Base-by-base conservation (phyloP, 2,329 filamentous ascomycete genomes). In the Apiospora hydei region DNA sequence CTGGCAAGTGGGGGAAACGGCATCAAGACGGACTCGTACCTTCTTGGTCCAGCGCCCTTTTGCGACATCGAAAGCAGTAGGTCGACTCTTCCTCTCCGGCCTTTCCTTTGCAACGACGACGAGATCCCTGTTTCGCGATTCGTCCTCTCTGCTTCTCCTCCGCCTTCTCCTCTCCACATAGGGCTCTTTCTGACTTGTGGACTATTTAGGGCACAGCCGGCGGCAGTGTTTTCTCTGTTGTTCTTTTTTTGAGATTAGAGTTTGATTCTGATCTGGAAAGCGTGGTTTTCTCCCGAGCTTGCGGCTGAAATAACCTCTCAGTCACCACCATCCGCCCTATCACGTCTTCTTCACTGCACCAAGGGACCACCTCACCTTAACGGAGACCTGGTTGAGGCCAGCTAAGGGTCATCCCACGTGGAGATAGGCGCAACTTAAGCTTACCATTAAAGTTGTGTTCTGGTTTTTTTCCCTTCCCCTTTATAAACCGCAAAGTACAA, bases 401-500 rank as follows among this genome's bases (percentile, higher is more conserved):
- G n/a, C 6, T n/a, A 14, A 38, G 53, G 53, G 30, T 61, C 30
- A 38, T 38, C 18, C 18, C 30, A 38, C 53, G 53, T 38, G 53
- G 53, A 61, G 53, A 11, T 61, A 38, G n/a, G 38, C 18, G 57
- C 57, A 41, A n/a, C 57, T n/a, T 41, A 64, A 41, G 30, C 21
- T 64, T 64, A 64, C 30, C 57, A n/a, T 13, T 13, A 64, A n/a
- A 13, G 7, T 41, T 61, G 34, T 64, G 57, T 11, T 18, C 57
- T 41, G 53, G 53, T 18, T 41, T 64, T 41, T 41, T n/a, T 21
- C 26, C n/a, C n/a, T n/a, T n/a, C n/a, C 16, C 16, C 8, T 38
- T n/a, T 24, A 57, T 57, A 41, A n/a, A 64, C 57, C 57, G 13
- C 34, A n/a, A 30, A n/a, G 30, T 41, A 64, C 57, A 64, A 64